phyloP scores from a whole-genome alignment of 1,284 basidiomycete species.

The Microbotryomycetes sp. region DNA sequence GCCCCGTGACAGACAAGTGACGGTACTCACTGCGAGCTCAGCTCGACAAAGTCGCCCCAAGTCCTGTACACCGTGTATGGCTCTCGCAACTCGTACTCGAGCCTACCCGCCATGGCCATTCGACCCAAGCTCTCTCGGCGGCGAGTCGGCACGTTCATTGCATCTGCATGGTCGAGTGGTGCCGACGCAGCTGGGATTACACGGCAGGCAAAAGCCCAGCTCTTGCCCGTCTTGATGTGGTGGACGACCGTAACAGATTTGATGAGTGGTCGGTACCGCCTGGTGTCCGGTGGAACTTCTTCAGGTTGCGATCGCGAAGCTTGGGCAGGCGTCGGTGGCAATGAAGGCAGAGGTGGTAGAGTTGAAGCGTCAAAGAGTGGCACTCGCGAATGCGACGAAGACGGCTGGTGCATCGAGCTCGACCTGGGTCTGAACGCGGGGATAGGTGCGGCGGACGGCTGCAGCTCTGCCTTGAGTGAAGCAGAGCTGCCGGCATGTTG shows the following conservation, averaged over 20 bases:
- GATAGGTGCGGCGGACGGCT: neutral
- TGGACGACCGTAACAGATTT: slow-evolving; percentile 28
- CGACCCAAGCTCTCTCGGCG: slow-evolving; percentile 13
- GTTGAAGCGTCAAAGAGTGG: neutral
- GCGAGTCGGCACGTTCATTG: too few species aligned
- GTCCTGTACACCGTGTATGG: slow-evolving; percentile 31
- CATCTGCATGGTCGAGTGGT: neutral
- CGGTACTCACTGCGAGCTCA: slow-evolving; percentile 20
- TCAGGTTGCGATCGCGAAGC: neutral
- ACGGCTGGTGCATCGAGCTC: neutral
- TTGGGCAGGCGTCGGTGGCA: neutral
- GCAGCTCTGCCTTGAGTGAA: neutral
- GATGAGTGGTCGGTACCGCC: slow-evolving; percentile 12
- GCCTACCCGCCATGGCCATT: slow-evolving; percentile 16
- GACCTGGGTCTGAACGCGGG: neutral
- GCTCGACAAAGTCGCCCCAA: slow-evolving; percentile 32
- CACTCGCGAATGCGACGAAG: neutral
- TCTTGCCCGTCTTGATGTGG: slow-evolving; percentile 24
- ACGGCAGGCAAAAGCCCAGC: slow-evolving; percentile 27
- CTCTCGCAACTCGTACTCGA: slow-evolving; percentile 9
- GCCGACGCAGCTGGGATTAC: slow-evolving; percentile 20
- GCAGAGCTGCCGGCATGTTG: too few species aligned
- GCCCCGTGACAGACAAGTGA: neutral
- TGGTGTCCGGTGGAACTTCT: too few species aligned
- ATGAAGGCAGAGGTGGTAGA: neutral